phyloP scores from a whole-genome alignment of 2,329 filamentous ascomycete genomes.

The Pestalotiopsis sp. region DNA sequence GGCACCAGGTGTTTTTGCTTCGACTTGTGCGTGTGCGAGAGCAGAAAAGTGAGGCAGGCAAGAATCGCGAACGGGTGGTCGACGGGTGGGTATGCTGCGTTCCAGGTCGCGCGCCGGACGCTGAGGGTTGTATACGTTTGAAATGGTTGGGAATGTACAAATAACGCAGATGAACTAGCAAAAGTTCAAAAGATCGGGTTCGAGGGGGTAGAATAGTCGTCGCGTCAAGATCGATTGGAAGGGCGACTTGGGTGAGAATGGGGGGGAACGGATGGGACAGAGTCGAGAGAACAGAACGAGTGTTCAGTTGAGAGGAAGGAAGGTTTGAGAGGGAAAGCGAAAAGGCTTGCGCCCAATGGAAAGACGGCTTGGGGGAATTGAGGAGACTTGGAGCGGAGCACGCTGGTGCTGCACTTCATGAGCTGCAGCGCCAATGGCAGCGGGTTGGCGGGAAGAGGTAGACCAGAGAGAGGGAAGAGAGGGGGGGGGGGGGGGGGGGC shows the following conservation, averaged over 20 bases:
- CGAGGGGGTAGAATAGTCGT: not conserved
- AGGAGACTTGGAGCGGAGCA: constrained; percentile 14
- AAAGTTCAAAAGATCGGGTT: not conserved
- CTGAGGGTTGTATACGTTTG: constrained; percentile 18
- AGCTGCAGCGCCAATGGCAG: constrained; percentile 9
- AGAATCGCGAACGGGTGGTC: constrained; percentile 26
- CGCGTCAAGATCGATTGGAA: not conserved
- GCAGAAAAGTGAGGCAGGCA: constrained; percentile 14
- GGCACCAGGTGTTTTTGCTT: constrained; percentile 18
- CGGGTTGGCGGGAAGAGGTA: not conserved
- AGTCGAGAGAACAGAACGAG: constrained; percentile 9
- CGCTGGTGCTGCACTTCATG: constrained; percentile 6
- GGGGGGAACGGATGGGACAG: constrained; percentile 2
- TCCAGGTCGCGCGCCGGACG: constrained; percentile 29
- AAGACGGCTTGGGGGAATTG: constrained; percentile 2
- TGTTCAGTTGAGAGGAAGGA: constrained; percentile 6
- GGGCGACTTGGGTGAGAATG: not conserved
- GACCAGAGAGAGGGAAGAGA: not conserved
- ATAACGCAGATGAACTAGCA: not conserved
- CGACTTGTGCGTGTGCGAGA: constrained; percentile 16
- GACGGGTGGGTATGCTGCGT: constrained; percentile 24
- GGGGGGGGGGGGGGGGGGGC: no score
- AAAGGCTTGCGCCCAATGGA: constrained; percentile 16
- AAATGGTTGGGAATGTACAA: constrained; percentile 16
- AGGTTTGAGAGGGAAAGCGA: constrained; percentile 16